Conservation (phyloP, 169 alveolate genomes). For the Prorocentrum cordatum region DNA sequence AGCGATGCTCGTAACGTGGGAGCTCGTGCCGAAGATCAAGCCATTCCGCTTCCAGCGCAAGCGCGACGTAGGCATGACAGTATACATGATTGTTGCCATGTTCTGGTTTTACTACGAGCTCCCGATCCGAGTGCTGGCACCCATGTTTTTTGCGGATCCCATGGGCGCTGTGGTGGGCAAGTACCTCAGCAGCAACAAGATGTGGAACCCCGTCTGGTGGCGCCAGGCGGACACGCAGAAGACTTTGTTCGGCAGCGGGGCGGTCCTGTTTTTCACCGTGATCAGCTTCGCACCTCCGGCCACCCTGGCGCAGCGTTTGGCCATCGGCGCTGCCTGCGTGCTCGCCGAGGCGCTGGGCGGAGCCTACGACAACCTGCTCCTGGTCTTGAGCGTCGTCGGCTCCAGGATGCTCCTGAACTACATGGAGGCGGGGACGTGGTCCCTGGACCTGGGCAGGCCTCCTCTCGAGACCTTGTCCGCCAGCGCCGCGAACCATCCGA, state of each 20-base stretch:
- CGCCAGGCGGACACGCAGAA: neutral
- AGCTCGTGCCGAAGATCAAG: constrained; percentile 15
- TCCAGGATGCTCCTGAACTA: constrained; percentile 4
- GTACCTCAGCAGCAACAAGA: constrained; percentile 10
- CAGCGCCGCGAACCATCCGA: too few relatives aligned
- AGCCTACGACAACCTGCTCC: constrained; percentile 46
- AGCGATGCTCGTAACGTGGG: neutral
- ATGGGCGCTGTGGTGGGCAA: constrained; percentile 60
- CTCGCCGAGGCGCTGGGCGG: constrained; percentile 53
- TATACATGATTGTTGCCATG: neutral
- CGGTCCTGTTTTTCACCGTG: constrained; percentile 16
- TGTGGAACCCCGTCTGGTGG: constrained; percentile 49
- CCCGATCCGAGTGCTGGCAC: constrained; percentile 15
- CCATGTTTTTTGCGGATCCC: constrained; percentile 48
- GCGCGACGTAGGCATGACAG: constrained; percentile 3
- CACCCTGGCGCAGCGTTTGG: constrained; percentile 20
- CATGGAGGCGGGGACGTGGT: neutral
- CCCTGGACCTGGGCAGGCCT: constrained; percentile 3
- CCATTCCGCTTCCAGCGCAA: constrained; percentile 21
- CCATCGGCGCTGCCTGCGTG: constrained; percentile 5
- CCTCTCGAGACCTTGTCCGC: too few relatives aligned
- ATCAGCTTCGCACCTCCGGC: constrained; percentile 52
- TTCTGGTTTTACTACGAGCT: neutral
- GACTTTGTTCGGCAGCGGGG: constrained; percentile 17
- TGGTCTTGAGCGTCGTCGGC: constrained; percentile 33